Conservation (phyloP, 192 early-diverging fungal genomes). For the Jimgerdemannia lactiflua region DNA sequence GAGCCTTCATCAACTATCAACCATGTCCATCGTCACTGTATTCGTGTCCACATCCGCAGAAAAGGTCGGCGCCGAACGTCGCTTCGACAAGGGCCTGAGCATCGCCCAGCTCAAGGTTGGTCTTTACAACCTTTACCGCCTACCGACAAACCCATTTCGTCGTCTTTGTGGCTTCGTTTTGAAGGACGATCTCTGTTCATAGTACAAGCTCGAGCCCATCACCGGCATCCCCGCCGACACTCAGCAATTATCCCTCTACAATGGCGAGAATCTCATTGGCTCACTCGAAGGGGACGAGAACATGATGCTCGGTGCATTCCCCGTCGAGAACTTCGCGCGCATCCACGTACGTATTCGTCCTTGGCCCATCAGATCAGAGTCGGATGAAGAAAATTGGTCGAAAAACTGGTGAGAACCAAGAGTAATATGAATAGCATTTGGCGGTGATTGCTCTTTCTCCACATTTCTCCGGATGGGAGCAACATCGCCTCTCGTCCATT, state of each 20-base stretch:
- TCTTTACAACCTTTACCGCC: not conserved
- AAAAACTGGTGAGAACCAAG: not conserved
- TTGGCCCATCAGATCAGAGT: not conserved
- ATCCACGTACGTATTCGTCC: constrained; percentile 52
- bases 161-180: constrained; percentile 11
- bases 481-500: too few species aligned
- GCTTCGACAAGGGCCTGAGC: constrained; percentile 74
- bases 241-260: constrained; percentile 63
- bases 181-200: constrained; percentile 8
- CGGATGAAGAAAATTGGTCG: not conserved
- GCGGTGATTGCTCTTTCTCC: too few species aligned
- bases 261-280: constrained; percentile 46
- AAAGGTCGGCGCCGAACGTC: constrained; percentile 79
- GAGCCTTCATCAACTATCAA: not conserved
- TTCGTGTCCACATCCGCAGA: constrained; percentile 75
- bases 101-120: constrained; percentile 72
- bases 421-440: not conserved
- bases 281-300: constrained; percentile 52
- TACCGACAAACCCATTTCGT: not conserved
- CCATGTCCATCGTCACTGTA: constrained; percentile 82
- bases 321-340: constrained; percentile 78
- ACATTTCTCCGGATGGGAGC: too few species aligned
- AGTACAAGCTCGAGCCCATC: constrained; percentile 86
- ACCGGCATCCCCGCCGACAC: constrained; percentile 77
- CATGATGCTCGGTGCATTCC: constrained; percentile 84